A percentile compares a stretch with the other conserved stretches of the same genome.
These are phyloP conservation scores for Stachybotrys chartarum DNA, from an alignment of 2,329 filamentous ascomycete genomes.

Conservation along the genomic window DNA sequence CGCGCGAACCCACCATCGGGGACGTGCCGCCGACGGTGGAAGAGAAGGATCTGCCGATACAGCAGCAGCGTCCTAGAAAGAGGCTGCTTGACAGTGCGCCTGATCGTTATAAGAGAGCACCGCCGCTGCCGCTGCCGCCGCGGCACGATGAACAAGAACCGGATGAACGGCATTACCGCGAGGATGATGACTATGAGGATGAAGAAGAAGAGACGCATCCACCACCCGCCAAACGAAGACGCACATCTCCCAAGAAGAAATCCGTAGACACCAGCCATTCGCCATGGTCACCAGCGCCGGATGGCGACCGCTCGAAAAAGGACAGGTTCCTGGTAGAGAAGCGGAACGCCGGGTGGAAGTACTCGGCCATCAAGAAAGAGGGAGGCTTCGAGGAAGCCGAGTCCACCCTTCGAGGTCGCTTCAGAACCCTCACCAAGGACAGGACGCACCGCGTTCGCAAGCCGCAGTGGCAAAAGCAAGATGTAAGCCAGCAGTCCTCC, in stretches of 20 bases:
- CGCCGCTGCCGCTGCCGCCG: not conserved
- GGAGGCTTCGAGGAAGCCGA: slow-evolving; percentile 58
- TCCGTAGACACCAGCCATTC: not conserved
- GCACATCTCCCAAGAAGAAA: not conserved
- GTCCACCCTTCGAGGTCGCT: slow-evolving; percentile 64
- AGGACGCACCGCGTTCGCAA: slow-evolving; percentile 56
- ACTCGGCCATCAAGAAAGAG: slow-evolving; percentile 52
- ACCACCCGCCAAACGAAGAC: not conserved
- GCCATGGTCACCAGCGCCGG: not conserved
- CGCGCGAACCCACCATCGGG: not conserved
- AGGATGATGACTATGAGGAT: not conserved
- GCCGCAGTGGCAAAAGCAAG: slow-evolving; percentile 54
- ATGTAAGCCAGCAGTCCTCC: slow-evolving; percentile 44
- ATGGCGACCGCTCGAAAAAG: slow-evolving; percentile 12
- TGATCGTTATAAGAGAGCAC: not conserved
- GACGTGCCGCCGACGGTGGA: not conserved
- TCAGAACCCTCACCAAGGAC: slow-evolving; percentile 57
- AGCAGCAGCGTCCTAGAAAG: not conserved
- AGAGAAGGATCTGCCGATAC: not conserved
- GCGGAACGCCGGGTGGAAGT: slow-evolving; percentile 52
- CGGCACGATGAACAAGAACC: not conserved
- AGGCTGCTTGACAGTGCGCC: not conserved
- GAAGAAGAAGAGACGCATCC: not conserved
- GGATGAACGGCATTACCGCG: not conserved
- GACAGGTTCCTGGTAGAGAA: slow-evolving; percentile 46